Percentiles rank a stretch among this genome's conserved stretches.
phyloP scores from a whole-genome alignment of 2,329 filamentous ascomycete genomes.

The Cytospora paraplurivora region DNA sequence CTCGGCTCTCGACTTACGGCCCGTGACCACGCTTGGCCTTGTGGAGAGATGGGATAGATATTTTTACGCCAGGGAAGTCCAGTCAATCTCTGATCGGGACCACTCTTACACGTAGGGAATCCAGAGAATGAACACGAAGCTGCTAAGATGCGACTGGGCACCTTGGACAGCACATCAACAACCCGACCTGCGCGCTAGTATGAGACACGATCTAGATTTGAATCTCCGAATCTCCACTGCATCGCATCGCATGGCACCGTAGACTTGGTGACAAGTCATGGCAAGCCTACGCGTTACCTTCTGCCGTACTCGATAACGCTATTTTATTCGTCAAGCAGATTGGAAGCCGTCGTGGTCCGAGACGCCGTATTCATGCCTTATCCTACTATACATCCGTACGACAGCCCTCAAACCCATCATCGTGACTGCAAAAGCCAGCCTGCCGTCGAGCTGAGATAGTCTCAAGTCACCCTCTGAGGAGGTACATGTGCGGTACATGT shows the following conservation, averaged over 20 bases:
- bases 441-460: background rate
- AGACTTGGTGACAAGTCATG: background rate
- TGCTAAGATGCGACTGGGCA: background rate
- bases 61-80: too few species aligned
- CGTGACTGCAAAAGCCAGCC: background rate
- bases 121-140: background rate
- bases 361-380: background rate
- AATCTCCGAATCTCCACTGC: conserved; percentile 20
- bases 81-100: too few species aligned
- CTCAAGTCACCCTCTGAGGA: background rate
- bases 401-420: background rate
- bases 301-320: background rate
- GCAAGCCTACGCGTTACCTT: background rate
- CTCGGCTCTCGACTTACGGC: background rate
- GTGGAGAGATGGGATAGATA: too few species aligned
- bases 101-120: background rate
- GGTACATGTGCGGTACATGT: background rate
- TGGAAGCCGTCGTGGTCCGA: background rate
- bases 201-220: conserved; percentile 23
- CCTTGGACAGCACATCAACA: background rate
- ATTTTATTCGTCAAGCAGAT: background rate
- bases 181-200: background rate
- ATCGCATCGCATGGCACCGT: conserved; percentile 5
- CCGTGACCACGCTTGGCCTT: background rate
- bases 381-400: background rate